Conservation (phyloP, 805 yeast species). For the Alloascoidea africana region DNA sequence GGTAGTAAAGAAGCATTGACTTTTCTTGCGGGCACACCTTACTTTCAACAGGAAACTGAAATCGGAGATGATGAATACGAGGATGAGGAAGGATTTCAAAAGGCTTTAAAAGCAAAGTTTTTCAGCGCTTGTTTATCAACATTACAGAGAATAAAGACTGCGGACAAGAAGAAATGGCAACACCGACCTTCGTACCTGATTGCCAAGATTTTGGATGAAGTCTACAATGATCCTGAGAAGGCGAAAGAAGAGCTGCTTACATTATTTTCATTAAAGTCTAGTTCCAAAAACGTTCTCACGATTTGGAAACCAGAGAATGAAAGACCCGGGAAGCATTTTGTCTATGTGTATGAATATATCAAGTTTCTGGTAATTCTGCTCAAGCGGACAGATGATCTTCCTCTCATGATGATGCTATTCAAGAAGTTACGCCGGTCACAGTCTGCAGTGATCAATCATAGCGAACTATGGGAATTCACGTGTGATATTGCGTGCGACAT, state of each 20-base stretch:
- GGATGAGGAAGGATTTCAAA: constrained; percentile 7
- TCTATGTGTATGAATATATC: constrained; percentile 58
- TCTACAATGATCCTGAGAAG: constrained; percentile 29
- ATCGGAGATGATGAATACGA: constrained; percentile 9
- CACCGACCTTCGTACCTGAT: constrained; percentile 69
- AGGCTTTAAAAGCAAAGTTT: constrained; percentile 13
- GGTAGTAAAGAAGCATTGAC: constrained; percentile 21
- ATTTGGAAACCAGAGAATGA: constrained; percentile 93
- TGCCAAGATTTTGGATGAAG: constrained; percentile 45
- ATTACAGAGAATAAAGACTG: constrained; percentile 28
- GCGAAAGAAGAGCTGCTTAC: constrained; percentile 54
- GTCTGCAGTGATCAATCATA: constrained; percentile 55
- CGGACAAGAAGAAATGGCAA: constrained; percentile 85
- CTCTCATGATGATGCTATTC: constrained; percentile 40
- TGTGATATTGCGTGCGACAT: constrained; percentile 37
- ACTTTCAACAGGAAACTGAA: constrained; percentile 11
- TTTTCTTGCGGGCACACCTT: constrained; percentile 23
- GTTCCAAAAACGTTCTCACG: constrained; percentile 56
- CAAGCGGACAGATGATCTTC: constrained; percentile 36
- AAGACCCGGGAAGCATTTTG: constrained; percentile 86
- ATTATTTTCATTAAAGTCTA: constrained; percentile 49
- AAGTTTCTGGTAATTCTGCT: constrained; percentile 44
- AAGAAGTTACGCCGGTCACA: constrained; percentile 69
- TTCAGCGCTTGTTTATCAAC: constrained; percentile 26
- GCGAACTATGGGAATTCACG: constrained; percentile 50